Base-by-base conservation (phyloP, 768 basidiomycete species). In the Clavulina sp. region DNA sequence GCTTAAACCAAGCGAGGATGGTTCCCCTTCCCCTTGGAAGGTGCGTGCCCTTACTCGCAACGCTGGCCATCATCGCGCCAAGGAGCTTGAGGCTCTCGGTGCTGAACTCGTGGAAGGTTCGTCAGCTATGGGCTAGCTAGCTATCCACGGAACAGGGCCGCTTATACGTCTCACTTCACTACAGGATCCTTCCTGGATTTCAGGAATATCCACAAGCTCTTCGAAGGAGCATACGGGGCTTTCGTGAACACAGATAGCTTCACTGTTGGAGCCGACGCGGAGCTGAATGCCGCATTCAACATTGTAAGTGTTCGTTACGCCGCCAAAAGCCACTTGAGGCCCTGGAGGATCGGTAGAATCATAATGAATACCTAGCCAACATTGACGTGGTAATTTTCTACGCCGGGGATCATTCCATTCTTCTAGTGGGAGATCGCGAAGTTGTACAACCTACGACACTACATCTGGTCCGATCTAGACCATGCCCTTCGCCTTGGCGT, bases 1-100 rank as follows among this genome's bases (percentile, higher is more conserved):
- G 19, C 64, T 71, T 29, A 62, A 61, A 28, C 61, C 64, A 1
- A 13, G 13, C 13, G 21, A 38, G 21, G 36, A 38, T 21, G 36
- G 36, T 38, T 38, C 36, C 13, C 18, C 70, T 0, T 69, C 70
- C 30, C 69, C 69, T 0, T 71, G 69, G 56, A 56, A 59, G 18
- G 64, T 71, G 7, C 69, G 70, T 49, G 70, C 69, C 4, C 61
- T 71, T 36, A 71, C 70, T 1, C 61, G 70, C 34, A 62, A 70
- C 50, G 57, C 62, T 4, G 57, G 53, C 24, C 62, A 63, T 48
- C 55, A 55, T 33, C 61, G 68, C 13, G 70, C 69, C 3, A 60
- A 65, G 53, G 62, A 63, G 26, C 61, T 70, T 2, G 57, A 62
- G 26, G 62, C 57, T 18, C 61, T 62, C 41, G 70, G 70, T 9